Evolutionary conservation across 805 yeast species (phyloP).

Genomic region (Zygoascus bituminiphila): DNA sequence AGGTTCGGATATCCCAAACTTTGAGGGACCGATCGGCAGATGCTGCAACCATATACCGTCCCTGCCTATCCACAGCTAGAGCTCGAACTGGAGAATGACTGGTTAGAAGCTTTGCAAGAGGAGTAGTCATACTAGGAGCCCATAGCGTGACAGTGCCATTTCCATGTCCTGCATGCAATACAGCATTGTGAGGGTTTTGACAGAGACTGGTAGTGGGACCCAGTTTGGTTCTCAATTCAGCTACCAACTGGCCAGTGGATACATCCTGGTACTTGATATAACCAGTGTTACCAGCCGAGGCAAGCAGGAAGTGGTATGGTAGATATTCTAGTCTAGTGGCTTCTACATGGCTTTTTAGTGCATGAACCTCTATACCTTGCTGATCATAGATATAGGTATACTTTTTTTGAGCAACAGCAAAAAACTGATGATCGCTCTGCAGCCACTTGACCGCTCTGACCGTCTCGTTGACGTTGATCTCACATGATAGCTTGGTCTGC

Average conservation of each 20-base stretch:
- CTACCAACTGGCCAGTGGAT: conserved; percentile 79
- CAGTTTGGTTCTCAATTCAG: conserved; percentile 75
- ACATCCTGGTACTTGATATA: conserved; percentile 89
- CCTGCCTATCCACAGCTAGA: conserved; percentile 82
- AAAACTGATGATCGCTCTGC: conserved; percentile 76
- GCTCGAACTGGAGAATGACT: conserved; percentile 84
- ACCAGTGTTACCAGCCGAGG: conserved; percentile 85
- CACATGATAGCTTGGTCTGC: conserved; percentile 72
- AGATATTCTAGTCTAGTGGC: conserved; percentile 74
- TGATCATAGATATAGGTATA: conserved; percentile 88
- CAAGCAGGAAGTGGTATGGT: conserved; percentile 85
- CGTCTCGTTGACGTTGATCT: conserved; percentile 79
- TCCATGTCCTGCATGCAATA: conserved; percentile 85
- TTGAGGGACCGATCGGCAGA: conserved; percentile 80
- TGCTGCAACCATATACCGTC: conserved; percentile 86
- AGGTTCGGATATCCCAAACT: conserved; percentile 88
- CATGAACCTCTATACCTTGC: conserved; percentile 85
- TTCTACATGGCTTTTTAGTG: conserved; percentile 84
- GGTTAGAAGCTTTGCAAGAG: conserved; percentile 73
- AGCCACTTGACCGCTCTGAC: conserved; percentile 83
- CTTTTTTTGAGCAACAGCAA: conserved; percentile 95
- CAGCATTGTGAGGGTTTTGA: conserved; percentile 94
- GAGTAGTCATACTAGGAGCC: conserved; percentile 84
- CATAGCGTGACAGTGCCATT: conserved; percentile 90
- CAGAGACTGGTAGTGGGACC: conserved; percentile 87